These are phyloP conservation scores for Elongisporangium anandrum DNA, from an alignment of 352 stramenopile species.

Conservation along the genomic window DNA sequence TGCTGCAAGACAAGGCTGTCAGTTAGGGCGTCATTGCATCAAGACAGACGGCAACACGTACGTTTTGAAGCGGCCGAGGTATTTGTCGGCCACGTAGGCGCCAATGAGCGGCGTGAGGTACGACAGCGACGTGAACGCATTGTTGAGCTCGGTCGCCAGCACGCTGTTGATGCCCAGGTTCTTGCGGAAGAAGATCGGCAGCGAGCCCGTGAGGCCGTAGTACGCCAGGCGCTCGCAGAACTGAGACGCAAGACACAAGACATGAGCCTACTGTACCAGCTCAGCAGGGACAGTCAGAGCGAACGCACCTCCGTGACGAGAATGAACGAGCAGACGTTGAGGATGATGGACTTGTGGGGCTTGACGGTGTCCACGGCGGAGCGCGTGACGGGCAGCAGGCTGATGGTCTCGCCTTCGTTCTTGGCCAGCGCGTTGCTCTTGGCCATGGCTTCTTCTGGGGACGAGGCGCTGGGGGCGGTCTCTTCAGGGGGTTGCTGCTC, in stretches of 20 bases:
- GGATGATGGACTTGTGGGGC: constrained; percentile 68
- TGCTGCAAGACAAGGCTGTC: constrained; percentile 15
- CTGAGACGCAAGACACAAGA: constrained; percentile 9
- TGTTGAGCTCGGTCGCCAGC: constrained; percentile 84
- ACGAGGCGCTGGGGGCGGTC: no score
- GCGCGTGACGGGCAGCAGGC: constrained; percentile 18
- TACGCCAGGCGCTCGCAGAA: constrained; percentile 84
- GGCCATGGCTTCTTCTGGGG: background rate
- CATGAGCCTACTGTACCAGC: background rate
- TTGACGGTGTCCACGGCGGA: background rate
- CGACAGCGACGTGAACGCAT: constrained; percentile 78
- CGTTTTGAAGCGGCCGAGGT: constrained; percentile 77
- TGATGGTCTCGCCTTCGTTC: constrained; percentile 12
- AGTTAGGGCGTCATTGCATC: background rate
- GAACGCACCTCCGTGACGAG: constrained; percentile 74
- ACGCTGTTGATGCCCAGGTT: constrained; percentile 74
- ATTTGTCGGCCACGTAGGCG: constrained; percentile 74
- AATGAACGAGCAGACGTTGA: constrained; percentile 86
- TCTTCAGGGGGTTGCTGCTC: background rate
- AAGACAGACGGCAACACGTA: constrained; percentile 15
- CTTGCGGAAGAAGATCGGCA: constrained; percentile 88
- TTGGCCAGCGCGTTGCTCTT: background rate
- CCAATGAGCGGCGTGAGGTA: constrained; percentile 82
- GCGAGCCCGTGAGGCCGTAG: constrained; percentile 75
- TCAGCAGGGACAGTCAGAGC: no score